Evolutionary conservation across 2,329 filamentous ascomycete species (phyloP), one percentile per base, ranked within the genome.

Genomic region (Stagonosporopsis cucurbitacearum): DNA sequence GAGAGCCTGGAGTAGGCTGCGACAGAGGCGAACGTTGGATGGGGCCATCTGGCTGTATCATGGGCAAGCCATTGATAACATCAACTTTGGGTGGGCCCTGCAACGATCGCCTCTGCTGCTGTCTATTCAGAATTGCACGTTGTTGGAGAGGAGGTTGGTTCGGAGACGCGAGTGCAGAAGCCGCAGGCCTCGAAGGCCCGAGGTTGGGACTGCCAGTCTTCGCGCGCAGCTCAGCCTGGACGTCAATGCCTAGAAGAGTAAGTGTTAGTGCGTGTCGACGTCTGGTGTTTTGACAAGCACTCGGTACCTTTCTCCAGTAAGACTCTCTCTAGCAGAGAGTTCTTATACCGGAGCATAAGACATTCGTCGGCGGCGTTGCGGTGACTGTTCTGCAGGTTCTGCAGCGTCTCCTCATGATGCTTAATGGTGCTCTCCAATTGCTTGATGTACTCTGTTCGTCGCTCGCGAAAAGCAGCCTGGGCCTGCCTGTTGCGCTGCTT

Each of bases 391-490:
- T 98, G 95, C 57, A 99, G 83, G 70, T 88, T 96, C 68, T 96
- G 91, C 53, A 98, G 83, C 68, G 92, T 94, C 69, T 96, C 92
- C 79, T 99, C 95, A 82, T 98, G 94, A 67, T 95, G 91, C 72
- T 95, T 94, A 78, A 99, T 98, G 52, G 93, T 96, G 68, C 94
- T 92, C 79, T 99, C 95, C 23, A 99, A 85, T 77, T 99, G 95
- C 81, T 98, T 98, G 81, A 99, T 99, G 77, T 99, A 99, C 81
- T 99, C 95, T 51, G 94, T 98, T 56, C 95, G 88, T 64, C 95
- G 89, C 79, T 99, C 95, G 67, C 95, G 89, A 72, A 99, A 99
- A 54, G 95, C 95, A 51, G 95, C 95, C 79, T 99, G 95, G 43
- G 95, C 95, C 80, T 98, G 95, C 67, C 95, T 84, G 75, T 99